phyloP scores from a whole-genome alignment of 164 flowering plant species.

The Chloranthus sessilifolius region DNA sequence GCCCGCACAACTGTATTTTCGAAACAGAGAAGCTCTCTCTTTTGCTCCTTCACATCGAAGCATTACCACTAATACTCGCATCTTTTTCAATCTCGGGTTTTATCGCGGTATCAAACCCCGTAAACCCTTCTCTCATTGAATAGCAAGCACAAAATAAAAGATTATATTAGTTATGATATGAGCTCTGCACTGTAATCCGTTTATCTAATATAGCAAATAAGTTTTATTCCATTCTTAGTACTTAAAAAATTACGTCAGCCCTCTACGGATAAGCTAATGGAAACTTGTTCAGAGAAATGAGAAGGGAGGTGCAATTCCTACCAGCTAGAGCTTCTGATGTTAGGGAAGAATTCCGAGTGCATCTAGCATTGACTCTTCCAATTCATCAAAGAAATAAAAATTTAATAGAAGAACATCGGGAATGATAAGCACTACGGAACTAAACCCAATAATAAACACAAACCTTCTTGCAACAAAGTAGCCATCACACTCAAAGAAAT shows the following conservation, averaged over 20 bases:
- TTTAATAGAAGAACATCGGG: conserved; percentile 4
- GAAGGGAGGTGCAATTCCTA: conserved; percentile 23
- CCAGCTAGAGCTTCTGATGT: conserved; percentile 87
- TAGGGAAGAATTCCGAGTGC: conserved; percentile 97
- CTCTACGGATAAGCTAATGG: background rate
- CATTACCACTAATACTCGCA: conserved; percentile 2
- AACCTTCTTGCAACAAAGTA: conserved; percentile 94
- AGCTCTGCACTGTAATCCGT: too few relatives aligned
- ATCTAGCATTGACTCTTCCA: conserved; percentile 94
- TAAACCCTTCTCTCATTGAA: conserved; percentile 55
- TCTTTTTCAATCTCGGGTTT: conserved; percentile 7
- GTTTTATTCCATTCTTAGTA: too few relatives aligned
- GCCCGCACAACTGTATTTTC: conserved; percentile 75
- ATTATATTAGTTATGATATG: too few relatives aligned
- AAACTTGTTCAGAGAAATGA: background rate
- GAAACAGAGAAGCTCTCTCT: conserved; percentile 80
- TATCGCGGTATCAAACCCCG: conserved; percentile 31
- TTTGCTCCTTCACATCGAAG: conserved; percentile 27
- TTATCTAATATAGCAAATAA: too few relatives aligned
- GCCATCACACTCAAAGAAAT: conserved; percentile 78
- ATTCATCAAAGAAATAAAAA: conserved; percentile 44
- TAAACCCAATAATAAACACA: conserved; percentile 3
- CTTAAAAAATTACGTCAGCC: too few relatives aligned
- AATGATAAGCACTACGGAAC: conserved; percentile 2
- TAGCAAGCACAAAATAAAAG: conserved; percentile 69